Conservation (phyloP, 768 basidiomycete genomes). For the Filobasidium floriforme region DNA sequence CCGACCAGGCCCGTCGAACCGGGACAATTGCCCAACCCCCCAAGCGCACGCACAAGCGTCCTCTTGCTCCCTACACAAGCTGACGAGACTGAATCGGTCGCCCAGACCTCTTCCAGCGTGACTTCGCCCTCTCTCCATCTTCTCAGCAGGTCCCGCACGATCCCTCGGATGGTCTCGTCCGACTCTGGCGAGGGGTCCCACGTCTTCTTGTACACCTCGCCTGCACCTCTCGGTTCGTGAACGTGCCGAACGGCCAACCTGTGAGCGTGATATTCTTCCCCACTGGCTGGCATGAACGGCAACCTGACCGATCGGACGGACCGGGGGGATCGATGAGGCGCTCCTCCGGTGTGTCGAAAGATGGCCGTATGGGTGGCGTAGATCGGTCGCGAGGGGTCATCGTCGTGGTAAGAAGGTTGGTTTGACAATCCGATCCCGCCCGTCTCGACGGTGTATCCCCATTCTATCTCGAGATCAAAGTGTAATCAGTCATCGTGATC, state of each 20-base stretch:
- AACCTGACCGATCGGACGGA: constrained; percentile 37
- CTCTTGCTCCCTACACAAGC: constrained; percentile 38
- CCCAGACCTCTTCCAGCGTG: constrained; percentile 38
- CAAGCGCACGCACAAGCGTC: constrained; percentile 32
- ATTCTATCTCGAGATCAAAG: constrained; percentile 3
- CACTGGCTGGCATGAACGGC: constrained; percentile 39
- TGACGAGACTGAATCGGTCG: constrained; percentile 23
- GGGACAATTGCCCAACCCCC: constrained; percentile 39
- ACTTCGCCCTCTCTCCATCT: constrained; percentile 35
- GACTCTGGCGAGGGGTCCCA: constrained; percentile 5
- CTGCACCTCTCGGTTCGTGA: constrained; percentile 10
- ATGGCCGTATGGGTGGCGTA: constrained; percentile 44
- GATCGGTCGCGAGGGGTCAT: constrained; percentile 33
- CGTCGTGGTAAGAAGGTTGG: constrained; percentile 36
- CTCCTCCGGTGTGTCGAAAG: constrained; percentile 35
- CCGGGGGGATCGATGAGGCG: constrained; percentile 39
- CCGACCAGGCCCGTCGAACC: constrained; percentile 17
- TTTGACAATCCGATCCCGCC: constrained; percentile 41
- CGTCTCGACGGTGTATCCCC: constrained; percentile 38
- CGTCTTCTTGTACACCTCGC: constrained; percentile 10
- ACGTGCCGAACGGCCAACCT: constrained; percentile 20
- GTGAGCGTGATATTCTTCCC: constrained; percentile 36
- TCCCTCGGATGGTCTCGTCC: constrained; percentile 24
- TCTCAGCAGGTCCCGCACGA: constrained; percentile 27
- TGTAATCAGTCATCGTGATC: background rate